Evolutionary conservation across 305 asterid species (phyloP), one percentile per base, ranked within the genome.

Genomic region (Fraxinus albicans): DNA sequence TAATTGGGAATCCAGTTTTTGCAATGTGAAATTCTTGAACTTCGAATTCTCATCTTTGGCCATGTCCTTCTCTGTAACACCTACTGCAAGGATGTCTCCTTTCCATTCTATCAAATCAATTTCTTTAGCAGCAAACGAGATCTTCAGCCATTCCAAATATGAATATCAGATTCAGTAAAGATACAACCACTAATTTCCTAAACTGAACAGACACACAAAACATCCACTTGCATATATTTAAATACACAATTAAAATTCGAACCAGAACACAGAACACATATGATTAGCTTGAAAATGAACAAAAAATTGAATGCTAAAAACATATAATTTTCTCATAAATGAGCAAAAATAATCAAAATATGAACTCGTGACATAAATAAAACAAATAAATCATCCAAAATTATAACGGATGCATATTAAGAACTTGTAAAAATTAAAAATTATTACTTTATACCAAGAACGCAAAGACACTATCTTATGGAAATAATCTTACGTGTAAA

Each of bases 61-160:
- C 97, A 88, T 80, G 88, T 96, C 99, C 85, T 90, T 92, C 88
- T 93, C 98, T 0, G 98, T 89, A 77, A 95, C 98, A 31, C 98
- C 99, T 60, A 96, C 96, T 23, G 96, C 97, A 63, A 96, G 97
- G 50, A 95, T 89, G 87, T 96, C 99, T 65, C 99, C 99, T 90
- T 95, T 96, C 99, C 99, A 96, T 88, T 93, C 96, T 4, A 87
- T 91, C 88, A 94, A 81, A 88, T 96, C 97, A 73, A 90, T 88
- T 79, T 93, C 98, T 92, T 96, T 93, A 25, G 98, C 97, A 72
- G 93, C 86, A 89, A 96, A 91, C 58, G 96, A 88, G 85, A 96
- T 92, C 98, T 95, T 84, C 67, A 80, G 83, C 83, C 50, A 83
- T 77, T 78, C 74, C 29, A 3, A 67, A n/a, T 81, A 67, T 33